Conservation (phyloP, 192 early-diverging fungal species). For the Gamsiella multidivaricata region DNA sequence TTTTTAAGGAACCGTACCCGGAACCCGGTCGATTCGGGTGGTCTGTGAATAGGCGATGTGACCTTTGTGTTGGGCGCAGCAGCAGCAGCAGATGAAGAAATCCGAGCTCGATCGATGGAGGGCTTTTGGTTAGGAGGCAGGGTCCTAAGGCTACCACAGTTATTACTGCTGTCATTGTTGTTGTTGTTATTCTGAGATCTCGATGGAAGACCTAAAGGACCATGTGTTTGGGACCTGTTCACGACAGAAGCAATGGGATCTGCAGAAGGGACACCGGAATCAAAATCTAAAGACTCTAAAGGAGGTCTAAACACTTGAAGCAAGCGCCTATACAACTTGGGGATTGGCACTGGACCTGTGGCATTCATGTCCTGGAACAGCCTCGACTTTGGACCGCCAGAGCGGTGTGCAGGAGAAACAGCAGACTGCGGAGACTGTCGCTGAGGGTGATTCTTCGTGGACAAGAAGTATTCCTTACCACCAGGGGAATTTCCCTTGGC, state of each 20-base stretch:
- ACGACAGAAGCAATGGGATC: too few species aligned
- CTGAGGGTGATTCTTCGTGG: background rate
- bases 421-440: background rate
- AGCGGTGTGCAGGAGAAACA: background rate
- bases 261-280: background rate
- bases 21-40: slow-evolving; percentile 15
- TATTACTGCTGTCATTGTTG: too few species aligned
- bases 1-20: slow-evolving; percentile 31
- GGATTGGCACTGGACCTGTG: slow-evolving; percentile 3
- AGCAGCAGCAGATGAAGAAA: background rate
- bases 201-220: slow-evolving; percentile 5
- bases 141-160: background rate
- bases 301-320: slow-evolving; percentile 35
- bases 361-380: background rate
- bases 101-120: background rate
- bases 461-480: background rate
- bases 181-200: slow-evolving; percentile 9
- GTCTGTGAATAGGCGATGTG: background rate
- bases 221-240: too few species aligned
- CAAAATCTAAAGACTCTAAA: slow-evolving; percentile 26
- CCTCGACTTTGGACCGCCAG: too few species aligned
- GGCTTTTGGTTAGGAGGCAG: background rate
- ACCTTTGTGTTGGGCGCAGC: background rate
- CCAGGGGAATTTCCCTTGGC: background rate
- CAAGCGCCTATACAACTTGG: slow-evolving; percentile 32